Base-by-base conservation (phyloP, 352 stramenopile species). In the Pythium angustatum region DNA sequence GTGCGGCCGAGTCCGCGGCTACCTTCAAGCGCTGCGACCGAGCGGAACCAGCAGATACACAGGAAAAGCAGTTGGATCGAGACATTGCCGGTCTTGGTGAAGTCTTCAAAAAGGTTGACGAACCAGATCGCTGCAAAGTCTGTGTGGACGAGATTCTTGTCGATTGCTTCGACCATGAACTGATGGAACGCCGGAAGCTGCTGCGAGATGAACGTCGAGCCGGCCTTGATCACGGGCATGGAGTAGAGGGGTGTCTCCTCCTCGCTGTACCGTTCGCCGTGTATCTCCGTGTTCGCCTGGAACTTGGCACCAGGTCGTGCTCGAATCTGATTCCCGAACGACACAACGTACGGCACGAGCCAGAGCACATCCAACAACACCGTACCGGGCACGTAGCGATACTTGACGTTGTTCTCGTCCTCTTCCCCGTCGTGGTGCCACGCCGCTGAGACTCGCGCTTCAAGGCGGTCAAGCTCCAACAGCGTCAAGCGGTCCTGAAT, bases 21-120 rank as follows among this genome's bases (percentile, higher is more conserved):
- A 15, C 72, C 66, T 34, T 79, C 58, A 3, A 79, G 56, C 22
- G 62, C 69, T 17, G 66, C 59, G 8, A 73, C 51, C 1, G 69
- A 70, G 22, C 74, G 74, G 12, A 77, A 21, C 69, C 69, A 79
- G 50, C 72, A 75, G 14, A 71, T 66, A 21, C 60, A 69, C 5
- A 62, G 38, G 51, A 66, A 66, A 4, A 65, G 48, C 8, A 65
- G 9, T 5, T 34, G 26, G 8, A 65, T 36, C 2, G 24, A 21
- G 12, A 58, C 58, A 3, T 14, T 27, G 6, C 45, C 8, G 27
- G 34, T 58, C 14, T 28, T 57, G 38, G 58, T 58, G 14, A 34
- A 58, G 14, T 41, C 22, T 8, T 30, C 24, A 19, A 65, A 17
- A 19, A 45, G 49, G 14, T 41, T 8, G 7, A 44, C 27, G 21